phyloP scores from a whole-genome alignment of 2,329 filamentous ascomycete genomes.

The Tympanopsis confertula region DNA sequence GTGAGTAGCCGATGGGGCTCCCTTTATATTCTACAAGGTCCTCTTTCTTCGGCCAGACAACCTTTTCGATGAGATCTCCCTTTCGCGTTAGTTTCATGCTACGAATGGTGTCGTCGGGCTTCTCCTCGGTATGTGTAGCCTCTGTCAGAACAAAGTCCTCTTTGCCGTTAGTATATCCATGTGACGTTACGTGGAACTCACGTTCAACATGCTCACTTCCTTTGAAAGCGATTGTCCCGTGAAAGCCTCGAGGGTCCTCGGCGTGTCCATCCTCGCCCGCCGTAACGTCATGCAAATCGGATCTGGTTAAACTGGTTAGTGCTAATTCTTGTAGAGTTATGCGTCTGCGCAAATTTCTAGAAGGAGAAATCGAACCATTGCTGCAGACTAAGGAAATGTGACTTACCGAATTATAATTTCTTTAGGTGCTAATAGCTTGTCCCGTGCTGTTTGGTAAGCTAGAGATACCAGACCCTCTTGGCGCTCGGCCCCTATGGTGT shows the following conservation, averaged over 20 bases:
- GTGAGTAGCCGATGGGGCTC: constrained; percentile 5
- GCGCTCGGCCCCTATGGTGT: neutral
- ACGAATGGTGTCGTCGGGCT: constrained; percentile 2
- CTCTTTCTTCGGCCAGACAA: constrained; percentile 5
- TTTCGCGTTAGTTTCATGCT: constrained; percentile 2
- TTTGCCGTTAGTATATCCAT: constrained; percentile 5
- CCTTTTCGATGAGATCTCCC: too few relatives aligned
- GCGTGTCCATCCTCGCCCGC: neutral
- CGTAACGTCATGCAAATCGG: neutral
- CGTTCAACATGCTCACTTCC: constrained; percentile 2
- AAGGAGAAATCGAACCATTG: neutral
- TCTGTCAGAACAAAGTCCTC: constrained; percentile 2
- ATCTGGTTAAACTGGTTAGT: neutral
- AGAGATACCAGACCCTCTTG: neutral
- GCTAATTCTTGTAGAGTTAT: neutral
- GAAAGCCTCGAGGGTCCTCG: constrained; percentile 2
- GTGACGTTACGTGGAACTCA: constrained; percentile 5
- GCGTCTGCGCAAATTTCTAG: neutral
- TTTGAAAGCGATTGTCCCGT: constrained; percentile 5
- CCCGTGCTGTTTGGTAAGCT: neutral
- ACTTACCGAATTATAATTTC: neutral
- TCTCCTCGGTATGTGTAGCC: constrained; percentile 2
- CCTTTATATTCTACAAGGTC: constrained; percentile 6
- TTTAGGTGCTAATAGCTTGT: neutral
- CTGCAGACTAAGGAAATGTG: neutral